These are phyloP conservation scores for Inonotus obliquus DNA, from an alignment of 1,284 basidiomycete genomes.

Conservation along the genomic window DNA sequence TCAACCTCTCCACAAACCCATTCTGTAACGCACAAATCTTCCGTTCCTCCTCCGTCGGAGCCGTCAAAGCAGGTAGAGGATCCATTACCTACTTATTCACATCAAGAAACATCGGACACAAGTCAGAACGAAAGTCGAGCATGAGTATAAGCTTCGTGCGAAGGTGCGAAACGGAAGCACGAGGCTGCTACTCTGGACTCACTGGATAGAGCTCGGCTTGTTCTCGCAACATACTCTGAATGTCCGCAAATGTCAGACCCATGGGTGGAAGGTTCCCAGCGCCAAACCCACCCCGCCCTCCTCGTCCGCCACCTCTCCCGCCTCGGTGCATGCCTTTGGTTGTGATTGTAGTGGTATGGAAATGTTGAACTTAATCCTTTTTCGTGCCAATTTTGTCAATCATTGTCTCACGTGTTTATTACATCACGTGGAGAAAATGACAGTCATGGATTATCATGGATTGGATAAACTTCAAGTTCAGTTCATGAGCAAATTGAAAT, in stretches of 20 bases:
- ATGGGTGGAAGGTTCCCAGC: slow-evolving; percentile 54
- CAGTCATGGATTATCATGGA: too few relatives aligned
- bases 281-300: slow-evolving; percentile 34
- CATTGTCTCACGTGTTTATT: too few relatives aligned
- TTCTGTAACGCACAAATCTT: slow-evolving; percentile 59
- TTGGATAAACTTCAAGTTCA: too few relatives aligned
- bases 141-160: background rate
- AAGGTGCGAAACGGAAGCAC: too few relatives aligned
- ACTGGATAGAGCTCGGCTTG: slow-evolving; percentile 75
- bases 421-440: too few relatives aligned
- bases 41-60: slow-evolving; percentile 59
- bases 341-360: background rate
- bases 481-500: too few relatives aligned
- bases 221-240: slow-evolving; percentile 69
- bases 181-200: slow-evolving; percentile 34
- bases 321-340: slow-evolving; percentile 49
- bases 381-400: too few relatives aligned
- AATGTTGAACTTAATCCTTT: too few relatives aligned
- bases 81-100: slow-evolving; percentile 44
- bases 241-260: slow-evolving; percentile 74
- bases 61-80: slow-evolving; percentile 56
- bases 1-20: slow-evolving; percentile 58
- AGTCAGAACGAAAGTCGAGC: background rate
- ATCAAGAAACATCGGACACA: slow-evolving; percentile 11
- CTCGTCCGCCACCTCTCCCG: slow-evolving; percentile 46